phyloP scores from a whole-genome alignment of 78 protist species.

The Dictyostelium firmibasis region DNA sequence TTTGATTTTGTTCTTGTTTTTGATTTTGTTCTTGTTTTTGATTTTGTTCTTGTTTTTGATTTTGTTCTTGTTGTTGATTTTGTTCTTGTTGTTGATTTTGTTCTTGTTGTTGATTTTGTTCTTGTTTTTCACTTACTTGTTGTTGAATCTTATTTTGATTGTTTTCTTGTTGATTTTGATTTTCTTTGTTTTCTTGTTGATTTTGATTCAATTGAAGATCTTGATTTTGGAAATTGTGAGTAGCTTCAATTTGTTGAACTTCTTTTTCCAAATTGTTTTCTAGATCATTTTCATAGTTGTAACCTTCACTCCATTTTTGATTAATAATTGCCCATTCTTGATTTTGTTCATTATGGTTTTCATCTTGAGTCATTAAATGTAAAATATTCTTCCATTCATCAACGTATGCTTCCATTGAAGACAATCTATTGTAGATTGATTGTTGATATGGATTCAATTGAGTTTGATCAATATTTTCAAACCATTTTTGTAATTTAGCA shows the following conservation, averaged over 20 bases:
- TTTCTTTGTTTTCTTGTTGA: neutral
- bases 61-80: neutral
- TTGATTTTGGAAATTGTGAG: neutral
- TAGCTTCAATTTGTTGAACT: neutral
- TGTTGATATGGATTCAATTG: neutral
- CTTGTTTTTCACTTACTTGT: neutral
- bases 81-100: neutral
- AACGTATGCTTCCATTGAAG: neutral
- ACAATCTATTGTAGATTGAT: neutral
- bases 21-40: neutral
- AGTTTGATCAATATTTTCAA: neutral
- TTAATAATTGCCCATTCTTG: neutral
- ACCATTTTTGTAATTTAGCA: neutral
- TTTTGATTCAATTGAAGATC: neutral
- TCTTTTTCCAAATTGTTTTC: neutral
- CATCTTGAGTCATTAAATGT: neutral
- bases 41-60: neutral
- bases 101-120: neutral
- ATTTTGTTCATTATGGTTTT: neutral
- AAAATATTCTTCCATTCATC: neutral
- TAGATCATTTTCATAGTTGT: neutral
- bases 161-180: neutral
- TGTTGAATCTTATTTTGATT: neutral
- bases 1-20: neutral
- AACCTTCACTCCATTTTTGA: slow-evolving; percentile 1